Conservation (phyloP, 306 rosid species). For the Vicia sativa region DNA sequence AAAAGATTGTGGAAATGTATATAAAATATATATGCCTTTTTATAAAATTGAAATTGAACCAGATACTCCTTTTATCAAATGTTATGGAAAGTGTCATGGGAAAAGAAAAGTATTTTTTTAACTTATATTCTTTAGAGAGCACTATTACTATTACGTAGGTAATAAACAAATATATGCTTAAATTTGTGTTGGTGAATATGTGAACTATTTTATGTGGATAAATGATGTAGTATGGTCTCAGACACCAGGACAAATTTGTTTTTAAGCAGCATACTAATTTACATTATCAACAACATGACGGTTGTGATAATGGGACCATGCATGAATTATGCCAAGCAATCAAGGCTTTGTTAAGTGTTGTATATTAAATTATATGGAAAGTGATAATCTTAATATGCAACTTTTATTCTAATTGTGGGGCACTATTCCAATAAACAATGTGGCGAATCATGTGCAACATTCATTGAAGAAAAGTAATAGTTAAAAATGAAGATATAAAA, state of each 20-base stretch:
- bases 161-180: conserved; percentile 30
- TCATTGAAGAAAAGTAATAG: no score
- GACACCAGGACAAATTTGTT: conserved; percentile 36
- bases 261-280: conserved; percentile 25
- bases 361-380: not conserved
- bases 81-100: conserved; percentile 41
- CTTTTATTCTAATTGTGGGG: not conserved
- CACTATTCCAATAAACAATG: no score
- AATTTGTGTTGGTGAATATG: conserved; percentile 38
- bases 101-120: conserved; percentile 27
- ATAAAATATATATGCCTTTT: conserved; percentile 36
- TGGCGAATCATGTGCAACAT: no score
- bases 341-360: conserved; percentile 13
- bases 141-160: conserved; percentile 28
- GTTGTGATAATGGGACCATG: conserved; percentile 34
- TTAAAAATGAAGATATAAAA: no score
- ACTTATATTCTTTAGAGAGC: conserved; percentile 34
- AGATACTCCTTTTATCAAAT: conserved; percentile 49
- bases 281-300: not conserved
- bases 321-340: conserved; percentile 21
- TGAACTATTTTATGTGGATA: conserved; percentile 27
- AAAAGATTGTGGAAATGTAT: conserved; percentile 51
- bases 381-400: not conserved
- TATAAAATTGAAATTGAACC: conserved; percentile 38
- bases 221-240: conserved; percentile 29